phyloP scores from a whole-genome alignment of 1,284 basidiomycete species.

The Termitomyces sp. region DNA sequence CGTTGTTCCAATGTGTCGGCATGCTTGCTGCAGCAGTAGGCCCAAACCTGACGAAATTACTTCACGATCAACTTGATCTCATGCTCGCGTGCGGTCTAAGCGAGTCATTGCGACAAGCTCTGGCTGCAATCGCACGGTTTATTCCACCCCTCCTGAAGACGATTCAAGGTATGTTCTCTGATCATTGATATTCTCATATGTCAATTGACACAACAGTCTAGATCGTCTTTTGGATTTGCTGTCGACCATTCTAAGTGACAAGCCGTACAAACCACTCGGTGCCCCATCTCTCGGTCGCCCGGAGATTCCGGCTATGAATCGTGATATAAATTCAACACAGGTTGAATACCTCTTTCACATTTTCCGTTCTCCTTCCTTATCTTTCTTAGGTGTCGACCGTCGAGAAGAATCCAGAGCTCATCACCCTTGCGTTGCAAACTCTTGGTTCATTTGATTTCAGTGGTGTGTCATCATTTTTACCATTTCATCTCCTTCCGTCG shows the following conservation, averaged over 20 bases:
- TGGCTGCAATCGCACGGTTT: conserved; percentile 82
- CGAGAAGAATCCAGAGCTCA: conserved; percentile 67
- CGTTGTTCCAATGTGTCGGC: conserved; percentile 97
- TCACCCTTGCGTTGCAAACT: conserved; percentile 84
- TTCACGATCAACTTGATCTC: conserved; percentile 95
- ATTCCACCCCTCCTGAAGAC: conserved; percentile 90
- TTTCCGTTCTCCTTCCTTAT: background rate
- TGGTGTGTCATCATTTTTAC: conserved; percentile 41
- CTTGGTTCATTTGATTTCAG: conserved; percentile 94
- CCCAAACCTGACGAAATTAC: conserved; percentile 89
- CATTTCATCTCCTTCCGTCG: background rate
- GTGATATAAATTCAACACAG: conserved; percentile 60
- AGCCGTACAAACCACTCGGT: conserved; percentile 82
- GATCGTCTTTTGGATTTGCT: conserved; percentile 85
- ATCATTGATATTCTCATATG: background rate
- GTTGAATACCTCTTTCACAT: conserved; percentile 24
- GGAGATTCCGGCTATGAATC: conserved; percentile 45
- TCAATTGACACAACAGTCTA: conserved; percentile 24
- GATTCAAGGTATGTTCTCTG: conserved; percentile 72
- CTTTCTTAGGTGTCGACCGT: conserved; percentile 33
- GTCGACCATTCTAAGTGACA: conserved; percentile 76
- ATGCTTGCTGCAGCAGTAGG: conserved; percentile 96
- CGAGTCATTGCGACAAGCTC: conserved; percentile 82
- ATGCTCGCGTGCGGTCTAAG: conserved; percentile 97
- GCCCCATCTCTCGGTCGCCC: conserved; percentile 57